Evolutionary conservation across 169 alveolate genomes (phyloP).

Genomic region (Cryptosporidium muris): DNA sequence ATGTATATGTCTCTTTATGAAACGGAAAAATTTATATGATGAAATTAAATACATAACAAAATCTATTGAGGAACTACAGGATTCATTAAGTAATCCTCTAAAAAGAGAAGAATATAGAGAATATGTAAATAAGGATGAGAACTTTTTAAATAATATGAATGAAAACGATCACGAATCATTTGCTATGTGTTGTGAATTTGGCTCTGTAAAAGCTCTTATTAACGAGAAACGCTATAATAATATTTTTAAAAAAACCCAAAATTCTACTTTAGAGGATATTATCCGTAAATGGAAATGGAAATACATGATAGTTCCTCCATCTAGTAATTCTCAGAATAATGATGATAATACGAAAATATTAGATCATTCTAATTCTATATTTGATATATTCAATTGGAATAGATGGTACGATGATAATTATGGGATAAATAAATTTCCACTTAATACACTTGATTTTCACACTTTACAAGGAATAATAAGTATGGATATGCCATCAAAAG

Average conservation of each 20-base stretch:
- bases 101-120: constrained; percentile 24
- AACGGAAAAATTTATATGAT: background rate
- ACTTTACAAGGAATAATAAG: constrained; percentile 43
- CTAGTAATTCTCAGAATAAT: background rate
- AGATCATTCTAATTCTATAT: background rate
- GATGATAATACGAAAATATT: background rate
- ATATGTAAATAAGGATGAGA: constrained; percentile 43
- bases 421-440: constrained; percentile 31
- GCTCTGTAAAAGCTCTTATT: constrained; percentile 47
- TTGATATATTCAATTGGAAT: constrained; percentile 39
- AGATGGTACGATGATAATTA: constrained; percentile 32
- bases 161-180: constrained; percentile 31
- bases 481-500: background rate
- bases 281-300: constrained; percentile 28
- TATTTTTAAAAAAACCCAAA: constrained; percentile 37
- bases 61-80: constrained; percentile 28
- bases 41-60: constrained; percentile 41
- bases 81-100: constrained; percentile 36
- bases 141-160: constrained; percentile 14
- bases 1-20: too few relatives aligned
- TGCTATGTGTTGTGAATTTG: constrained; percentile 55
- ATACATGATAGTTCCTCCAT: background rate
- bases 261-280: constrained; percentile 15
- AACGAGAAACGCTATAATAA: constrained; percentile 53
- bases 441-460: constrained; percentile 22